Percentiles rank a stretch among this genome's conserved stretches.
phyloP scores from a whole-genome alignment of 78 protist genomes.

The Monocercomonoides exilis region DNA sequence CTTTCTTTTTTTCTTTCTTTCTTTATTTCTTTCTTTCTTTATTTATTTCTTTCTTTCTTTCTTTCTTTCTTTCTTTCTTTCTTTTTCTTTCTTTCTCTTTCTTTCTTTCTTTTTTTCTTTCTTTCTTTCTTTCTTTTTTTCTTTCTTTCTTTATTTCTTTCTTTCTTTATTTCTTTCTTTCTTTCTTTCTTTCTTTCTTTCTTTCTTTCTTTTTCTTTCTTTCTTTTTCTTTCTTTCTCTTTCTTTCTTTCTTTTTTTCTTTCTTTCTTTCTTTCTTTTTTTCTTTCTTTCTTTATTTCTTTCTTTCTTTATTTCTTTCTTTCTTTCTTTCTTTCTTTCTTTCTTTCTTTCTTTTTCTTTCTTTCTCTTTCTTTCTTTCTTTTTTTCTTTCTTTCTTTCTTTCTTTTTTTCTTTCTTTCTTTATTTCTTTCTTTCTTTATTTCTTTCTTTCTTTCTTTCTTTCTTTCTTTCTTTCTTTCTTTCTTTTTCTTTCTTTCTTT shows the following conservation, averaged over 20 bases:
- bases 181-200: neutral
- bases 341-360: neutral
- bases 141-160: too few species aligned
- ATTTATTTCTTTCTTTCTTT: too few species aligned
- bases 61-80: neutral
- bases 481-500: constrained; percentile 5
- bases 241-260: neutral
- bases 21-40: too few species aligned
- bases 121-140: neutral
- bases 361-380: neutral
- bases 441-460: too few species aligned
- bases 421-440: too few species aligned
- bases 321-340: too few species aligned
- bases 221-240: neutral
- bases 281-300: too few species aligned
- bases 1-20: too few species aligned
- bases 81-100: neutral
- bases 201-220: neutral
- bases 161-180: too few species aligned
- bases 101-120: neutral
- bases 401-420: too few species aligned
- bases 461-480: constrained; percentile 5
- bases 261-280: neutral
- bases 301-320: too few species aligned
- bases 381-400: constrained; percentile 1